phyloP scores from a whole-genome alignment of 345 rosid genomes.

The Populus davidiana region DNA sequence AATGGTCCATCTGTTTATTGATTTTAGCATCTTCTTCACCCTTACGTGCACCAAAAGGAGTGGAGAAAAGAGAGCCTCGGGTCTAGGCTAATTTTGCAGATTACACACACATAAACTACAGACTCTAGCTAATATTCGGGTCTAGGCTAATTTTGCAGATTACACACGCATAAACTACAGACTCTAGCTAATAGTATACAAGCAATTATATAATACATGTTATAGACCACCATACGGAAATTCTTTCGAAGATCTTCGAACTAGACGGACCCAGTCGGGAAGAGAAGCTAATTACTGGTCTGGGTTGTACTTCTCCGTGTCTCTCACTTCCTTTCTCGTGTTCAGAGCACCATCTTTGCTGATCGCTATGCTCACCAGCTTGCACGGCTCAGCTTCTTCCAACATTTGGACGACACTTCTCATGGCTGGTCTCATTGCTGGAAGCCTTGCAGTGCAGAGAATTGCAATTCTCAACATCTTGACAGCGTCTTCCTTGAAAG shows the following conservation, averaged over 20 bases:
- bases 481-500: constrained; percentile 56
- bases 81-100: background rate
- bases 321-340: constrained; percentile 1
- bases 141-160: background rate
- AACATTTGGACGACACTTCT: constrained; percentile 84
- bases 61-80: background rate
- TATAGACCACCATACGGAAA: background rate
- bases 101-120: background rate
- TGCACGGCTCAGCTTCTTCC: constrained; percentile 70
- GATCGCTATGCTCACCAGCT: constrained; percentile 43
- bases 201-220: constrained; percentile 3
- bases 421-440: constrained; percentile 73
- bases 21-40: background rate
- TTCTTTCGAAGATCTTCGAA: background rate
- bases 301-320: background rate
- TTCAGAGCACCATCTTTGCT: constrained; percentile 11
- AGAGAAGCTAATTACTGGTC: background rate
- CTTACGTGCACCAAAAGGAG: no score
- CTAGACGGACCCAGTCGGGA: background rate
- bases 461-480: constrained; percentile 67
- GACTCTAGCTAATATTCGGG: background rate
- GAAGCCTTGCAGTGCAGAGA: constrained; percentile 58
- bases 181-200: constrained; percentile 3
- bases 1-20: background rate
- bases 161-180: background rate